Percentiles rank a stretch among this genome's conserved stretches.
Conservation (phyloP, 164 flowering plant species). For the Litsea cubeba region DNA sequence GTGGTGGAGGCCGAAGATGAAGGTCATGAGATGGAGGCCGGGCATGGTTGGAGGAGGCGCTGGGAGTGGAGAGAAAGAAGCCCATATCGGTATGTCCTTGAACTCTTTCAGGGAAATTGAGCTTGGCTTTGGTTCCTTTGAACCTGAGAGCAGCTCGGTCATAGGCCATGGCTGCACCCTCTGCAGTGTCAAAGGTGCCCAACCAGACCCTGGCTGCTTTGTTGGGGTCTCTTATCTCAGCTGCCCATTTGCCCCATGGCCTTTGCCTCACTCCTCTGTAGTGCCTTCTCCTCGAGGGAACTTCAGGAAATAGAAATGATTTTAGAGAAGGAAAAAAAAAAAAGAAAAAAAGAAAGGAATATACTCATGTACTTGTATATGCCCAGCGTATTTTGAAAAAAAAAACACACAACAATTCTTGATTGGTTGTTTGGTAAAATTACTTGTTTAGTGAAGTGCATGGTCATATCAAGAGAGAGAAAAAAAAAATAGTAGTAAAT, state of each 20-base stretch:
- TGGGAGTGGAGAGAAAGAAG: slow-evolving; percentile 14
- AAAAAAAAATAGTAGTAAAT: too few species aligned
- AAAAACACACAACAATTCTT: neutral
- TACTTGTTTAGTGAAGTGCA: too few species aligned
- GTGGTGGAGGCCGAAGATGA: slow-evolving; percentile 7
- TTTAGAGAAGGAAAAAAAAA: neutral
- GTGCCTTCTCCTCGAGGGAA: slow-evolving; percentile 37
- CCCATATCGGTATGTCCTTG: slow-evolving; percentile 30
- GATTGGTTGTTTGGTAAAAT: neutral
- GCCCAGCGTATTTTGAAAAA: neutral
- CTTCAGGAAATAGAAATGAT: neutral
- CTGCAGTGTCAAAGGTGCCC: slow-evolving; percentile 74
- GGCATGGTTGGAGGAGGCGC: neutral
- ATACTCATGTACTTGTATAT: too few species aligned
- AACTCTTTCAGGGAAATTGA: slow-evolving; percentile 77
- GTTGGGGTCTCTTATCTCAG: slow-evolving; percentile 77
- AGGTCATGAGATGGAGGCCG: neutral
- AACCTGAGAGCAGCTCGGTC: slow-evolving; percentile 74
- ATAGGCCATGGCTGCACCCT: slow-evolving; percentile 74
- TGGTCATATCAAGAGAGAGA: too few species aligned
- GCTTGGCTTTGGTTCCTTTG: slow-evolving; percentile 75
- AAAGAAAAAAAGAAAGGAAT: too few species aligned
- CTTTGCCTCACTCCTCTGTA: slow-evolving; percentile 84
- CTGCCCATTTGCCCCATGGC: slow-evolving; percentile 93
- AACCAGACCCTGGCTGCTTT: slow-evolving; percentile 85